These are phyloP conservation scores for Albizia julibrissin DNA, from an alignment of 306 rosid species.

Conservation along the genomic window DNA sequence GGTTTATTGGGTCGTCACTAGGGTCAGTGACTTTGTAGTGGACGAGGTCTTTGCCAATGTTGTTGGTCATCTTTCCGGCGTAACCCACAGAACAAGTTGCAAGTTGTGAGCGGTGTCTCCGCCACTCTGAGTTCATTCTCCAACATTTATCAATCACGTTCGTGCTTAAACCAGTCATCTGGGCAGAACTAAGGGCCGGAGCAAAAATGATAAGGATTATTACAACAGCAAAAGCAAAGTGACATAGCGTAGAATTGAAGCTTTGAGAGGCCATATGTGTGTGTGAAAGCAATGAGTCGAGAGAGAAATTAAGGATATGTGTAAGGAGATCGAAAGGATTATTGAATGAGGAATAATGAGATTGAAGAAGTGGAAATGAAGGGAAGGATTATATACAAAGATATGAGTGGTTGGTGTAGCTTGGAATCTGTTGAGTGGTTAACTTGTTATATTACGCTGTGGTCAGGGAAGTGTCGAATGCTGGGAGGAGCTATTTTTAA, in stretches of 20 bases:
- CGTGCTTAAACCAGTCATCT: slow-evolving; percentile 23
- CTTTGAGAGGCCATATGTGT: slow-evolving; percentile 2
- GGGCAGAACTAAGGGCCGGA: slow-evolving; percentile 12
- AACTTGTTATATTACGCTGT: slow-evolving; percentile 25
- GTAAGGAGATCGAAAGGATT: not conserved
- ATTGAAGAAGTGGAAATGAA: not conserved
- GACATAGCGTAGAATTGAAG: not conserved
- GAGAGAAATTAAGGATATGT: not conserved
- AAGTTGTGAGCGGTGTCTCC: slow-evolving; percentile 22
- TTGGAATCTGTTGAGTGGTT: slow-evolving; percentile 30
- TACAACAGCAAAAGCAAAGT: slow-evolving; percentile 6
- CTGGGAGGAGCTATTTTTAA: not conserved
- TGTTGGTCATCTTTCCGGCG: slow-evolving; percentile 40
- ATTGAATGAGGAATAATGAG: not conserved
- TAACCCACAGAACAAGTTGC: slow-evolving; percentile 37
- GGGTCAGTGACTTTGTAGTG: slow-evolving; percentile 40
- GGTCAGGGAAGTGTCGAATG: not conserved
- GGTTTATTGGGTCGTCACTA: slow-evolving; percentile 33
- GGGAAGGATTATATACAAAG: slow-evolving; percentile 27
- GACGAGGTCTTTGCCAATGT: slow-evolving; percentile 28
- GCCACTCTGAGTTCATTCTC: slow-evolving; percentile 38
- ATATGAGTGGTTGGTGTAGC: not conserved
- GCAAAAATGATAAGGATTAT: not conserved
- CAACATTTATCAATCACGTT: slow-evolving; percentile 44
- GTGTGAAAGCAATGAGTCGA: not conserved